Conservation (phyloP, 768 basidiomycete species). For the Tulasnella sp. region DNA sequence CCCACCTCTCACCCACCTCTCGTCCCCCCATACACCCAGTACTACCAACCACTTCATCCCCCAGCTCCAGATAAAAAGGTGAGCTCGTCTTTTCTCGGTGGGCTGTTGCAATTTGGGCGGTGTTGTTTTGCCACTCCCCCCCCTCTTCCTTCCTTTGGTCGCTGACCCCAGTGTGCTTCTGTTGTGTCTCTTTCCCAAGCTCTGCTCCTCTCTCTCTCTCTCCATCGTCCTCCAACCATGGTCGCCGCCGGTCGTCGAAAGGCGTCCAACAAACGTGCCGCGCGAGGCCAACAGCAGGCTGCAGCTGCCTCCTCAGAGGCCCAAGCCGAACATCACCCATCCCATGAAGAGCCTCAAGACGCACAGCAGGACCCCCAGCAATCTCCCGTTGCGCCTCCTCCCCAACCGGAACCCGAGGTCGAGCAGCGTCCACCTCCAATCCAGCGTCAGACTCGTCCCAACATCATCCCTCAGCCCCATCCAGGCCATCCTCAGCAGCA, state of each 20-base stretch:
- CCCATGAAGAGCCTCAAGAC: not conserved
- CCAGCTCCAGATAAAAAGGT: not conserved
- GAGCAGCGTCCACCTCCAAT: conserved; percentile 14
- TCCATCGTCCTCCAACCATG: not conserved
- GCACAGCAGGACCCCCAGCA: not conserved
- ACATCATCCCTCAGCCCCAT: not conserved
- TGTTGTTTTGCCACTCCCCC: not conserved
- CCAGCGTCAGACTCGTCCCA: conserved; percentile 7
- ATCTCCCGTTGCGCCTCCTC: not conserved
- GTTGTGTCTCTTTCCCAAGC: not conserved
- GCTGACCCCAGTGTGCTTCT: not conserved
- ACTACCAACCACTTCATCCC: not conserved
- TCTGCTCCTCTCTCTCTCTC: not conserved
- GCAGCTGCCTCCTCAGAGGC: not conserved
- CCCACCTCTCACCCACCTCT: not conserved
- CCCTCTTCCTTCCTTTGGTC: not conserved
- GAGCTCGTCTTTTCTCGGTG: not conserved
- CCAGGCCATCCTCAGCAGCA: not conserved
- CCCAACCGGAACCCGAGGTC: not conserved
- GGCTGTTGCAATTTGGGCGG: not conserved
- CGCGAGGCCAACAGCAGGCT: not conserved
- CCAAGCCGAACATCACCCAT: not conserved
- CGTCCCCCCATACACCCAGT: not conserved
- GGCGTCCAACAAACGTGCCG: not conserved
- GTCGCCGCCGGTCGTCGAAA: not conserved